Base-by-base conservation (phyloP, 2,329 filamentous ascomycete species). In the Hypomyces rosellus region DNA sequence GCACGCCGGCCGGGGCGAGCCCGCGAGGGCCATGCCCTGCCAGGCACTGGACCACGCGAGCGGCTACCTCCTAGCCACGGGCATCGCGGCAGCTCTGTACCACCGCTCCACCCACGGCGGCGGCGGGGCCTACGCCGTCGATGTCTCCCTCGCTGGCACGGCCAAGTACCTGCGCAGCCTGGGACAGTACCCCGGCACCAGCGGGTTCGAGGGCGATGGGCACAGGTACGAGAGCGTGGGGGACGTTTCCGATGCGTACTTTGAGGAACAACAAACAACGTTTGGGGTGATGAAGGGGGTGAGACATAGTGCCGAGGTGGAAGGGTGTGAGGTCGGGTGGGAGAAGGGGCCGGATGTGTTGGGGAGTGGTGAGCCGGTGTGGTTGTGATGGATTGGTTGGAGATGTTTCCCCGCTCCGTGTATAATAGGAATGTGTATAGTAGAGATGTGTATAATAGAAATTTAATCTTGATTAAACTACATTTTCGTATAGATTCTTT, bases 31-130 rank as follows among this genome's bases (percentile, higher is more conserved):
- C 0, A 64, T 72, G 33, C 79, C 79, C 0, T 78, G 74, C 48
- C 79, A 82, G 60, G 78, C 74, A 0, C 67, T 82, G 0, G 80
- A 83, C 57, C 77, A 82, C 53, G 75, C 70, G 0, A 69, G 69
- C 1, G 80, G 80, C 0, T 82, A 78, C 48, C 65, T 82, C 16
- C 67, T 83, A 1, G 77, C 78, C 0, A 65, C 76, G 0, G 78
- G 79, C 0, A 69, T 82, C 2, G 63, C 69, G 20, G 73, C 77
- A 0, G 77, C 78, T 1, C 40, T 82, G 4, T 75, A 78, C 52
- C 70, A 69, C 45, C 68, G 72, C 13, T 69, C 69, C 0, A 63
- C 55, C 0, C 65, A 70, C 15, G 5, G 36, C 6, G 68, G 75
- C 0, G 52, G 45, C 2, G 68, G 75, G 0, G 68, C 71, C 1